Base-by-base conservation (phyloP, 78 protist genomes). In the Dictyostelium firmibasis region DNA sequence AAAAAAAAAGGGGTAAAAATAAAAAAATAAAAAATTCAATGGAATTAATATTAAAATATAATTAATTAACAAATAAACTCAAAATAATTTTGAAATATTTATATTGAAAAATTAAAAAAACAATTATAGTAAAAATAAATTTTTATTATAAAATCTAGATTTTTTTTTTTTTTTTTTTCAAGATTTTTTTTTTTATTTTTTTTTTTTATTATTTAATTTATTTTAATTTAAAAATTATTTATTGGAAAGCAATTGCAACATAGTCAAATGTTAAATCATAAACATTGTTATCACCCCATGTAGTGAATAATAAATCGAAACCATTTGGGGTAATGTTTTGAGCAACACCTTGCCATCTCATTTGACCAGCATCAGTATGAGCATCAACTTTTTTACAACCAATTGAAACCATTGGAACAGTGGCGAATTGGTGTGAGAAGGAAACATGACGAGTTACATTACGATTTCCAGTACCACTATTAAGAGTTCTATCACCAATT, bases 381-480 rank as follows among this genome's bases (percentile, higher is more conserved):
- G 84, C 84, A 79, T 79, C 84, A 79, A 79, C 36, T 27, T 33
- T 53, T 14, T 13, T 25, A 13, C 44, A 79, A 4, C 84, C 84
- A 79, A 79, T 23, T 14, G 64, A 3, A 27, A 79, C 84, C 11
- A 14, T 79, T 25, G 84, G 84, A n/a, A 47, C 27, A 4, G 5
- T 27, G 7, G 2, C 7, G 29, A 79, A 79, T 44, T 31, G 11
- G 3, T 27, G 9, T 23, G 14, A 16, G n/a, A 79, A 79, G 7
- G 2, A 0, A 79, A 79, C 84, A 13, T 44, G 10, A 33, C 84
- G 38, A 44, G 14, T 13, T 9, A 14, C 18, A 0, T 33, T n/a
- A 57, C 86, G 70, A 0, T 1, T 2, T 18, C 86, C 86, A 44
- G 8, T 79, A 33, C 75, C 75, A 23, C 23, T 9, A 35, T 57